Conservation (phyloP, 1,139 yeast species). For the Geotrichum phurueaensis region DNA sequence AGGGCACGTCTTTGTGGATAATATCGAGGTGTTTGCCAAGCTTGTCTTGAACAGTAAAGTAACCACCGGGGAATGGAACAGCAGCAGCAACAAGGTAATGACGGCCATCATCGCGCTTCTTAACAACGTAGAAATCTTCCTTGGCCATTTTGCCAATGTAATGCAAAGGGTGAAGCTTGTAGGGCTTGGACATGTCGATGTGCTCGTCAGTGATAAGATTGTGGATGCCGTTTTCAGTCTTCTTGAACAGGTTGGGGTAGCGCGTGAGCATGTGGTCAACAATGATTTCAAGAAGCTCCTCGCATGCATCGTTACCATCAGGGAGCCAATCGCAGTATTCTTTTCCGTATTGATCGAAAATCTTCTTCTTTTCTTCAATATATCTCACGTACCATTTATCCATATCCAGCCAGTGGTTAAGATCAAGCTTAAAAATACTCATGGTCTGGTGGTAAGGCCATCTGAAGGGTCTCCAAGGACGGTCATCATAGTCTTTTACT, state of each 20-base stretch:
- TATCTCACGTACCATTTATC: conserved; percentile 67
- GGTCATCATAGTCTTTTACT: conserved; percentile 57
- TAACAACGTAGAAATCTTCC: conserved; percentile 63
- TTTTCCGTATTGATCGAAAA: conserved; percentile 52
- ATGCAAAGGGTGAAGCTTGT: conserved; percentile 57
- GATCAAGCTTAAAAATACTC: conserved; percentile 63
- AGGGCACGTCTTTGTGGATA: conserved; percentile 68
- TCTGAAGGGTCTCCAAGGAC: conserved; percentile 78
- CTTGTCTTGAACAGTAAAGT: conserved; percentile 55
- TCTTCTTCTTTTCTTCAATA: conserved; percentile 54
- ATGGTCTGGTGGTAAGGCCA: conserved; percentile 80
- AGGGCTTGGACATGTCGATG: conserved; percentile 54
- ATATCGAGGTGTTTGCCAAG: conserved; percentile 56
- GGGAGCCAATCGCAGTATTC: conserved; percentile 64
- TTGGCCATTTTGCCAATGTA: conserved; percentile 65
- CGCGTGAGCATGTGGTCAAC: conserved; percentile 53
- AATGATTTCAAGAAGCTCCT: conserved; percentile 59
- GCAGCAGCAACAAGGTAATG: conserved; percentile 70
- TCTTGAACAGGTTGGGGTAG: conserved; percentile 57
- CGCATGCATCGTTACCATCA: conserved; percentile 57
- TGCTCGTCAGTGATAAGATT: conserved; percentile 59
- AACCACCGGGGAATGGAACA: conserved; percentile 75
- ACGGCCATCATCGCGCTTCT: conserved; percentile 46
- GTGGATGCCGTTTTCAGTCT: conserved; percentile 47
- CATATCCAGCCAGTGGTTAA: conserved; percentile 76